Percentiles rank a stretch among this genome's conserved stretches.
Evolutionary conservation across 495 filamentous ascomycete genomes (phyloP).

Genomic region (Aspergillus sclerotioniger): DNA sequence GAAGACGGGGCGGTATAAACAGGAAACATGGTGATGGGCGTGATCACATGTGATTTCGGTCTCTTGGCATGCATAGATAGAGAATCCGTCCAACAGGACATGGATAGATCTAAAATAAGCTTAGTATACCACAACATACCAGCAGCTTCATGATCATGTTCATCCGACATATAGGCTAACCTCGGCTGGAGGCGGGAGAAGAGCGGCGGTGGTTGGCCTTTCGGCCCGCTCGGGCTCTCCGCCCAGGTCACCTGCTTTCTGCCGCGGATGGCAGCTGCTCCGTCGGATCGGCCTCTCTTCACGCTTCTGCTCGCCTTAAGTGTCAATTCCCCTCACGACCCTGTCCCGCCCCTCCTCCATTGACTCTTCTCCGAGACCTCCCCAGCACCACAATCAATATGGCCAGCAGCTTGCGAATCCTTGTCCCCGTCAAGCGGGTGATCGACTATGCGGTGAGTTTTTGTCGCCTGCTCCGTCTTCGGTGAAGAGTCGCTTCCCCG

Average conservation of each 20-base stretch:
- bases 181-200: slow-evolving; percentile 37
- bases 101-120: too few species aligned
- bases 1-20: slow-evolving; percentile 67
- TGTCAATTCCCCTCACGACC: slow-evolving; percentile 11
- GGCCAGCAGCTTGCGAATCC: slow-evolving; percentile 77
- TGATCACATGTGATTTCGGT: background rate
- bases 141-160: background rate
- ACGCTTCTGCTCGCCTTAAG: background rate
- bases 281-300: slow-evolving; percentile 16
- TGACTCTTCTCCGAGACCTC: slow-evolving; percentile 1
- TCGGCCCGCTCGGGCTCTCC: slow-evolving; percentile 45
- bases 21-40: slow-evolving; percentile 67
- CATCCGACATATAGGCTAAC: slow-evolving; percentile 20
- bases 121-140: background rate
- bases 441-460: slow-evolving; percentile 94
- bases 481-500: slow-evolving; percentile 15
- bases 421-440: slow-evolving; percentile 95
- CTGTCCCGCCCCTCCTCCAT: slow-evolving; percentile 9
- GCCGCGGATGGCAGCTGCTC: slow-evolving; percentile 14
- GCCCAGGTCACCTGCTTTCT: slow-evolving; percentile 28
- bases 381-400: slow-evolving; percentile 45
- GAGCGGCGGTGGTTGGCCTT: slow-evolving; percentile 22
- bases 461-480: slow-evolving; percentile 20
- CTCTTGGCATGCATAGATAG: too few species aligned
- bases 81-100: too few species aligned